phyloP scores from a whole-genome alignment of 352 stramenopile genomes.

The Pythium biforme region DNA sequence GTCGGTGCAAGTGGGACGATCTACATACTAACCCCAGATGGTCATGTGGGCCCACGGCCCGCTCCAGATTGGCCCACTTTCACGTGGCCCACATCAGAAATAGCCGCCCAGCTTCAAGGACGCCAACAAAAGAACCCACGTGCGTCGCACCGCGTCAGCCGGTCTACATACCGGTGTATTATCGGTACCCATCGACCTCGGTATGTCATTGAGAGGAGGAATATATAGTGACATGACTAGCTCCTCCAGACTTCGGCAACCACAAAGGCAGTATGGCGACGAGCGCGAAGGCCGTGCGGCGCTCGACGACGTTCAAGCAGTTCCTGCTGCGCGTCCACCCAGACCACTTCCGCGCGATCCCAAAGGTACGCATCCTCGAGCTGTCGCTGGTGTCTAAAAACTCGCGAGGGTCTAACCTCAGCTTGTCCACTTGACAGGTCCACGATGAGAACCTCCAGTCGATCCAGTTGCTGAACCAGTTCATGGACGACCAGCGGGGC shows the following conservation, averaged over 20 bases:
- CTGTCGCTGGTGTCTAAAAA: too few species aligned
- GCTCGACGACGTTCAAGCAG: slow-evolving; percentile 60
- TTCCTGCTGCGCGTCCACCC: slow-evolving; percentile 72
- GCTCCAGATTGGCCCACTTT: slow-evolving; percentile 11
- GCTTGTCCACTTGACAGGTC: slow-evolving; percentile 21
- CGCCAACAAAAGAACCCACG: not conserved
- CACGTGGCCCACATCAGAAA: slow-evolving; percentile 20
- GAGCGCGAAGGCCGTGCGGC: slow-evolving; percentile 5
- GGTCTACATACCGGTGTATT: not conserved
- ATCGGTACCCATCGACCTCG: too few species aligned
- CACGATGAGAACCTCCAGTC: slow-evolving; percentile 72
- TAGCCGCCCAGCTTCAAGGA: slow-evolving; percentile 8
- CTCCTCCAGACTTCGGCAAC: not conserved
- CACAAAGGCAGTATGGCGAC: not conserved
- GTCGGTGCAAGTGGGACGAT: slow-evolving; percentile 27
- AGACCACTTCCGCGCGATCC: slow-evolving; percentile 61
- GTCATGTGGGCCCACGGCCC: slow-evolving; percentile 8
- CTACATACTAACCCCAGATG: slow-evolving; percentile 10
- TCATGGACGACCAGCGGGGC: slow-evolving; percentile 48
- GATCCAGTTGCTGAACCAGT: slow-evolving; percentile 71
- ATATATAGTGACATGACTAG: too few species aligned
- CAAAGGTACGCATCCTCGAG: slow-evolving; percentile 33
- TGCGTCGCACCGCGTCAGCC: not conserved
- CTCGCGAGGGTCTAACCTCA: too few species aligned
- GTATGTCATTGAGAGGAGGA: too few species aligned